phyloP scores from a whole-genome alignment of 805 yeast species.

The Maudiozyma bulderi region DNA sequence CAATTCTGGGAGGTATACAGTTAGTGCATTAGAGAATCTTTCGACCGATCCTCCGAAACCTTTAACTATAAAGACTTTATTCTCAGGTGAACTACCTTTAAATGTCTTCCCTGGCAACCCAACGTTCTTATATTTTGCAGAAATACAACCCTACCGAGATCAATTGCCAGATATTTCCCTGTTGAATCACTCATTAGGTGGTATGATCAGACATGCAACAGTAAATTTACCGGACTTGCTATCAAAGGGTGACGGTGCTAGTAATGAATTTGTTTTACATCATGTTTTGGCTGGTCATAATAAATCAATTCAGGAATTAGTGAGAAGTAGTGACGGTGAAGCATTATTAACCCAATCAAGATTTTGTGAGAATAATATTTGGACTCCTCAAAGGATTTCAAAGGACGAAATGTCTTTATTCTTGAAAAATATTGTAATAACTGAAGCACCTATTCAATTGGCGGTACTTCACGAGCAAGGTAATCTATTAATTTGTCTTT shows the following conservation, averaged over 20 bases:
- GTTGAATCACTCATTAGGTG: slow-evolving; percentile 38
- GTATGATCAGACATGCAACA: slow-evolving; percentile 30
- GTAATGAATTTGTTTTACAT: slow-evolving; percentile 26
- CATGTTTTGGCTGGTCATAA: slow-evolving; percentile 77
- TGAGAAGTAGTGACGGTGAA: slow-evolving; percentile 58
- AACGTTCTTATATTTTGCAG: slow-evolving; percentile 29
- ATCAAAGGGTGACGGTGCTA: not conserved
- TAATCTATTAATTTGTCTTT: slow-evolving; percentile 35
- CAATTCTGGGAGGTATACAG: slow-evolving; percentile 32
- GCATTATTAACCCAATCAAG: slow-evolving; percentile 51
- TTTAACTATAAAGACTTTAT: slow-evolving; percentile 34
- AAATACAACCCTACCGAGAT: slow-evolving; percentile 23
- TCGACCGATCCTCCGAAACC: slow-evolving; percentile 47
- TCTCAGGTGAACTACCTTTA: slow-evolving; percentile 15
- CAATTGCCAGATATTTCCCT: slow-evolving; percentile 29
- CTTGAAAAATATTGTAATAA: slow-evolving; percentile 34
- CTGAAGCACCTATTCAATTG: slow-evolving; percentile 37
- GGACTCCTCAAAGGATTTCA: slow-evolving; percentile 38
- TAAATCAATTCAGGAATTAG: slow-evolving; percentile 61
- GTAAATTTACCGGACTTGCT: slow-evolving; percentile 20
- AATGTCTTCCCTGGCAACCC: slow-evolving; percentile 28
- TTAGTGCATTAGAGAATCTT: slow-evolving; percentile 43
- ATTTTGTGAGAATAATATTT: slow-evolving; percentile 45
- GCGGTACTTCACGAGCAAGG: slow-evolving; percentile 45
- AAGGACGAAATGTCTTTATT: slow-evolving; percentile 29